Evolutionary conservation across 2,329 filamentous ascomycete species (phyloP), one percentile per base, ranked within the genome.

Genomic region (Fusarium stilboides): DNA sequence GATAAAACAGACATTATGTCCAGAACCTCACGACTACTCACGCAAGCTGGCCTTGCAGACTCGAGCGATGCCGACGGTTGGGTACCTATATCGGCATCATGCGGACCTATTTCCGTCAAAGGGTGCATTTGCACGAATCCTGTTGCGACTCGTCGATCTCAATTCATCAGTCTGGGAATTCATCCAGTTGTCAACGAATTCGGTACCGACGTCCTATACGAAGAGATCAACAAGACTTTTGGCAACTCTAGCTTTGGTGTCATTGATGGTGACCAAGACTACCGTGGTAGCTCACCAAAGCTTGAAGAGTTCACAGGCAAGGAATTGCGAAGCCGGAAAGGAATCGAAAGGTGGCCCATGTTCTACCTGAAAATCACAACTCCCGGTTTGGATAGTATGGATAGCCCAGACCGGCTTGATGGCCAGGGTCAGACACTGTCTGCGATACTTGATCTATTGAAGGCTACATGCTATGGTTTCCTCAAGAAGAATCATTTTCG

Each of bases 341-440:
- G 89, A 1, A 82, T 94, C 12, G 94, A 98, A 74, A 87, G 89
- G 51, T 96, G 93, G 89, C 94, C 95, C 0, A 95, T 95, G 90
- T 98, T 97, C 74, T 92, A 90, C 72, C 80, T 98, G n/a, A 88
- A 88, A 28, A 87, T 97, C 36, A 44, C 80, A 84, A 3, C 73
- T 86, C 39, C 56, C 22, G 55, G 46, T 45, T 57, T 59, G 13
- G 63, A 73, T 3, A 77, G 79, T n/a, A 28, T 78, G 3, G 78
- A 83, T n/a, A 77, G 79, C 19, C 57, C 76, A 7, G 76, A 80
- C 20, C 68, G 76, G 3, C 75, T 87, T 3, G 80, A 85, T 53
- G 81, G 85, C 14, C 81, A 82, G 28, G 77, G 82, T 2, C 82
- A 80, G 39, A 81, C 81, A 14, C 67, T 93, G n/a, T 82, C 86